Evolutionary conservation across 768 basidiomycete genomes (phyloP).

Genomic region (Boletus bicolor): DNA sequence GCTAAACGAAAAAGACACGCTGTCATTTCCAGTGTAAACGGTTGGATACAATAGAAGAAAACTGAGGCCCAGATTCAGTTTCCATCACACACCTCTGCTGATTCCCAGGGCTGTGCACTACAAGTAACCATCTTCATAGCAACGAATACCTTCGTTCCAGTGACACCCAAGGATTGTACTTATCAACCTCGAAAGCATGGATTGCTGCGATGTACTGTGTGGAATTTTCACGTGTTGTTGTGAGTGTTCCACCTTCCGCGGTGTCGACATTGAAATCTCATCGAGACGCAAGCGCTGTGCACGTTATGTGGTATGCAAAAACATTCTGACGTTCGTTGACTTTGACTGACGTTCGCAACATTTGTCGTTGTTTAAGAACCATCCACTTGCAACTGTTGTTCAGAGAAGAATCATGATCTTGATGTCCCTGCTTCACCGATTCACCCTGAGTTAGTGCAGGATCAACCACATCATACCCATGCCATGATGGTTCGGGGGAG

Average conservation of each 20-base stretch:
- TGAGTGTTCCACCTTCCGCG: not conserved
- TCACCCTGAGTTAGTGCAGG: slow-evolving; percentile 9
- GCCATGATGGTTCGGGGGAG: slow-evolving; percentile 15
- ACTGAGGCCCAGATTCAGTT: not conserved
- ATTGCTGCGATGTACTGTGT: slow-evolving; percentile 24
- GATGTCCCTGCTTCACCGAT: not conserved
- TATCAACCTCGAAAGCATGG: slow-evolving; percentile 12
- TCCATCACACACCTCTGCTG: not conserved
- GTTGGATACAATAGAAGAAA: not conserved
- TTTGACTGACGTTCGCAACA: not conserved
- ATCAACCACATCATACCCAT: slow-evolving; percentile 13
- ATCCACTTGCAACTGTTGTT: slow-evolving; percentile 14
- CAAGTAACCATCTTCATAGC: not conserved
- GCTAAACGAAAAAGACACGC: too few species aligned
- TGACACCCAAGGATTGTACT: not conserved
- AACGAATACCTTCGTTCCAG: not conserved
- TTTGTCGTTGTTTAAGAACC: slow-evolving; percentile 6
- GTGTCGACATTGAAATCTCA: not conserved
- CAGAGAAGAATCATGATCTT: slow-evolving; percentile 4
- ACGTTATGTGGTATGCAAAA: slow-evolving; percentile 15
- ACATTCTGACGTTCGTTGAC: not conserved
- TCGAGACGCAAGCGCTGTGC: slow-evolving; percentile 5
- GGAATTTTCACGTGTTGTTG: slow-evolving; percentile 22
- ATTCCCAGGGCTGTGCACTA: not conserved
- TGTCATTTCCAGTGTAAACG: too few species aligned